Base-by-base conservation (phyloP, 331 rosid species). In the Rosa hybrid region DNA sequence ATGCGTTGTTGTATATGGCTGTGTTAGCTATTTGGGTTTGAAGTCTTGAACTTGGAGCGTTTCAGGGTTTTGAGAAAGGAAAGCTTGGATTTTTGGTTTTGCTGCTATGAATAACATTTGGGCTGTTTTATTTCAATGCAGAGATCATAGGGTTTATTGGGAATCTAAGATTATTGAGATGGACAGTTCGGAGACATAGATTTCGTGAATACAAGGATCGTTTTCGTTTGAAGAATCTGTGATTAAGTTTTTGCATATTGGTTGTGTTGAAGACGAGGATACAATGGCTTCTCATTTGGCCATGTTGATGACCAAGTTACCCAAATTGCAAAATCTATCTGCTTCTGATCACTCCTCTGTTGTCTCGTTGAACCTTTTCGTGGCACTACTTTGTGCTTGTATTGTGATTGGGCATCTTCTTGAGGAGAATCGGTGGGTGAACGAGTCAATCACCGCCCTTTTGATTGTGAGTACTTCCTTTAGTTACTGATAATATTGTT, bases 401-500 rank as follows among this genome's bases (percentile, higher is more conserved):
- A 96, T 96, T 83, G 97, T 96, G 72, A 79, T 96, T 76, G 99
- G 99, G 11, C 97, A 93, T 86, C 99, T 96, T 85, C 99, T 96
- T 10, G 98, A 96, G 88, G 98, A 96, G 91, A 86, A 87, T 80
- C 91, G 95, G 2, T 96, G 99, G 98, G 62, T 93, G 86, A 96
- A 93, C 44, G 99, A 96, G 72, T 96, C 98, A 6, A 93, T 93
- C 85, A 96, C 99, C 6, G 98, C 99, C 67, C 98, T 96, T 83
- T 34, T 88, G 39, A 93, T 96, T 63, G 99, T 96, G 87, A 88
- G 99, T 87, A 71, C 74, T 53, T 27, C 49, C 49, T 77, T 78
- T 27, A 27, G 39, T 77, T 69, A 67, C 48, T 56, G 46, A 80
- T 80, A 21, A 23, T 68, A 16, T 17, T 11, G 12, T 63, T 12